Evolutionary conservation across 208 protist species (phyloP).

Genomic region (Wallacemonas sp.): DNA sequence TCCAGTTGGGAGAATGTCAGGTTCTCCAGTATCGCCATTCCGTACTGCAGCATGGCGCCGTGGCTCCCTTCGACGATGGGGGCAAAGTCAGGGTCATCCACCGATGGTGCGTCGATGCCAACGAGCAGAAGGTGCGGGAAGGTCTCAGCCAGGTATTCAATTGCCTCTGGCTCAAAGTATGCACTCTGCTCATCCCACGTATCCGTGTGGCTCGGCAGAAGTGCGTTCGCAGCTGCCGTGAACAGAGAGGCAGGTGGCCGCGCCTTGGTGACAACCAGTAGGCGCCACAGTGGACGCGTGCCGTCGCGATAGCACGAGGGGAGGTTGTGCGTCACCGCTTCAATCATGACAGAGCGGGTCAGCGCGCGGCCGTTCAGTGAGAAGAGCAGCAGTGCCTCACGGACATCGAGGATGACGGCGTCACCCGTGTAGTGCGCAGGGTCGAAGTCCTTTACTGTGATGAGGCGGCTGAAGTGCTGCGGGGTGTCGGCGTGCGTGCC

Average conservation of each 20-base stretch:
- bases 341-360: slow-evolving; percentile 35
- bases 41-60: slow-evolving; percentile 37
- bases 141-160: slow-evolving; percentile 36
- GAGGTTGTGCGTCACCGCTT: slow-evolving; percentile 26
- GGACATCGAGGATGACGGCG: slow-evolving; percentile 55
- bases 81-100: slow-evolving; percentile 40
- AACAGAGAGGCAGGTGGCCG: neutral
- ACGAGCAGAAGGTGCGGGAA: slow-evolving; percentile 69
- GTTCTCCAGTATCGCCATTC: slow-evolving; percentile 79
- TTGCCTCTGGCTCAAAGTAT: slow-evolving; percentile 42
- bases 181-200: slow-evolving; percentile 35
- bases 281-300: slow-evolving; percentile 34
- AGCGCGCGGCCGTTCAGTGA: slow-evolving; percentile 27
- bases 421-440: slow-evolving; percentile 70
- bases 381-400: slow-evolving; percentile 21
- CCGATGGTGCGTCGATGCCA: slow-evolving; percentile 66
- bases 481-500: slow-evolving; percentile 79
- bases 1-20: slow-evolving; percentile 39
- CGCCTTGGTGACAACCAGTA: slow-evolving; percentile 46
- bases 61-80: slow-evolving; percentile 50
- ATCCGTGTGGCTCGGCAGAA: neutral
- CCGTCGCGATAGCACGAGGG: slow-evolving; percentile 11
- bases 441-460: slow-evolving; percentile 37
- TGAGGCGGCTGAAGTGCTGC: slow-evolving; percentile 45
- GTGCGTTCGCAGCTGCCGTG: neutral